Evolutionary conservation across 371 early-diverging fungal species (phyloP).

Genomic region (Circinella minor): DNA sequence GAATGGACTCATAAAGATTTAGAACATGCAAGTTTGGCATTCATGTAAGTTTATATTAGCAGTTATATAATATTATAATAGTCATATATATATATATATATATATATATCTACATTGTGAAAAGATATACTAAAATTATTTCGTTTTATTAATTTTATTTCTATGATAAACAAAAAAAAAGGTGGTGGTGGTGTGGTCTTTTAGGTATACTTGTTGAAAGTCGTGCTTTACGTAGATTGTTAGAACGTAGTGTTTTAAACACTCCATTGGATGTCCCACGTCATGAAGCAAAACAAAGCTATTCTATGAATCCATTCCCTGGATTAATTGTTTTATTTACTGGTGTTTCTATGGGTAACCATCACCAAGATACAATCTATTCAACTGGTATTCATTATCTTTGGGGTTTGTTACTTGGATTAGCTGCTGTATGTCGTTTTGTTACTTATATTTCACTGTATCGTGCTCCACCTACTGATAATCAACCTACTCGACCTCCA

Average conservation of each 20-base stretch:
- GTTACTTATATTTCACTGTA: constrained; percentile 46
- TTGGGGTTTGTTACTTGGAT: constrained; percentile 60
- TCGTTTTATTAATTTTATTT: no score
- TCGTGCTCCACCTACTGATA: constrained; percentile 27
- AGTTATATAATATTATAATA: no score
- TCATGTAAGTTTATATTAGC: constrained; percentile 37
- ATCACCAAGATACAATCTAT: constrained; percentile 63
- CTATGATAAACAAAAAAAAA: background rate
- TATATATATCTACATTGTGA: no score
- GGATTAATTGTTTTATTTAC: constrained; percentile 64
- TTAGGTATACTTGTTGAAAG: constrained; percentile 60
- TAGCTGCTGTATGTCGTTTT: constrained; percentile 61
- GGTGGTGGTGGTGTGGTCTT: constrained; percentile 70
- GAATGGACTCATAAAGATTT: constrained; percentile 69
- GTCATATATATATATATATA: no score
- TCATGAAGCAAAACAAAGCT: constrained; percentile 28
- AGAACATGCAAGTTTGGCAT: constrained; percentile 67
- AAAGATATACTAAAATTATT: no score
- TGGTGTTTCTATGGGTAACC: constrained; percentile 68
- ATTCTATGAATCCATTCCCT: constrained; percentile 59
- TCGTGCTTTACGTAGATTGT: constrained; percentile 46
- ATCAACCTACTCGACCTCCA: constrained; percentile 45
- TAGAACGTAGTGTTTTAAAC: constrained; percentile 29
- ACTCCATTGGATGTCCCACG: constrained; percentile 27
- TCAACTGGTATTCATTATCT: constrained; percentile 61